Base-by-base conservation (phyloP, 345 rosid species). In the Bretschneidera sinensis region DNA sequence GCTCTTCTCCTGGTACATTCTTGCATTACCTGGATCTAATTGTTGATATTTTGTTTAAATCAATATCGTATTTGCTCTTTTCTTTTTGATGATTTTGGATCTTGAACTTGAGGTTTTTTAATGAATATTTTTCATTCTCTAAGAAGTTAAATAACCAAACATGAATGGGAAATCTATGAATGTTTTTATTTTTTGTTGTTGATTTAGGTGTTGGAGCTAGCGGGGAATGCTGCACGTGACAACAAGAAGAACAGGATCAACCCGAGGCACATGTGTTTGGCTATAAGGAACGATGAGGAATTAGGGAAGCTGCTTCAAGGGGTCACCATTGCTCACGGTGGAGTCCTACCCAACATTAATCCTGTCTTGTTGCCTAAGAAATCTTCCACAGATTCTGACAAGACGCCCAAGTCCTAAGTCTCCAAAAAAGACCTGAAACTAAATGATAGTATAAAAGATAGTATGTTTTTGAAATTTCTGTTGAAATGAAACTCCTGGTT, bases 141-240 rank as follows among this genome's bases (percentile, higher is more conserved):
- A 4, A 31, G 6, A 4, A 31, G 6, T 9, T 9, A 11, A 39
- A n/a, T n/a, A 39, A 39, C 45, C 16, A 39, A 39, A 39, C 11
- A 9, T 13, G 11, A 39, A 39, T 39, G 11, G 11, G 45, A 4
- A 39, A 39, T 7, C 11, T 5, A n/a, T n/a, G n/a, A 1, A 5
- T 39, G 45, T 5, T 39, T 39, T 39, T 13, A 13, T 39, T 22
- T 58, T 31, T 0, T 53, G 4, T 7, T 24, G 35, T n/a, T 19
- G 17, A 8, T 6, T n/a, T 21, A 85, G 92, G 88, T 85, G 25
- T 64, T 85, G 45, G 92, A 85, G 62, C 55, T 83, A 9, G 92
- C 86, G 1, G 86, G 89, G 0, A 85, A 85, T 51, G 89, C 92
- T 3, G 89, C 92, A 0, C 81, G 88, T 14, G 88, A 83, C 51